phyloP scores from a whole-genome alignment of 805 yeast species.

The Candida namnaoensis region DNA sequence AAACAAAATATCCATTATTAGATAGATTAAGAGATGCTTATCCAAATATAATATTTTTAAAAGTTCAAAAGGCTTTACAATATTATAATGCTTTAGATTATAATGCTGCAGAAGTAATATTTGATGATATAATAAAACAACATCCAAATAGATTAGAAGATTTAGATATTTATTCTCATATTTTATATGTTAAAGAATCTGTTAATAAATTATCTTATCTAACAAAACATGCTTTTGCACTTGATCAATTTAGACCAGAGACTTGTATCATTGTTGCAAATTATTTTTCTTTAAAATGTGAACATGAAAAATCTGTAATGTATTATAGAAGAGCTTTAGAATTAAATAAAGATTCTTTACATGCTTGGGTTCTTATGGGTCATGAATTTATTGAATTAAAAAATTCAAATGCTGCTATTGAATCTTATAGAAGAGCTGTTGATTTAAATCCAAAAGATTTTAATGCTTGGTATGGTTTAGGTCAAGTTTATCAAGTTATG shows the following conservation, averaged over 20 bases:
- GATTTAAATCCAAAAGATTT: conserved; percentile 85
- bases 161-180: conserved; percentile 89
- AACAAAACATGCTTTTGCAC: conserved; percentile 76
- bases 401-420: conserved; percentile 96
- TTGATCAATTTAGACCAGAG: conserved; percentile 87
- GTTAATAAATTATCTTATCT: conserved; percentile 73
- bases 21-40: conserved; percentile 42
- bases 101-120: conserved; percentile 65
- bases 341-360: conserved; percentile 67
- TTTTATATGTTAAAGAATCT: conserved; percentile 89
- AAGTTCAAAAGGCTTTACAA: conserved; percentile 75
- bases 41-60: conserved; percentile 67
- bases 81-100: conserved; percentile 84
- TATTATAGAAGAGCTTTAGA: conserved; percentile 86
- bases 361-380: conserved; percentile 98
- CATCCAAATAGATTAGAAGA: conserved; percentile 91
- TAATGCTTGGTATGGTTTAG: conserved; percentile 97
- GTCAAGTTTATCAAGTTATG: conserved; percentile 94
- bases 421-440: conserved; percentile 87
- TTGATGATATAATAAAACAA: conserved; percentile 59
- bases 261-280: conserved; percentile 93
- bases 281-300: conserved; percentile 83
- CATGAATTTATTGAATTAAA: conserved; percentile 96
- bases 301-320: conserved; percentile 91
- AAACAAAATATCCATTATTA: conserved; percentile 50